Conservation (phyloP, 345 rosid species). For the Erucastrum elatum region DNA sequence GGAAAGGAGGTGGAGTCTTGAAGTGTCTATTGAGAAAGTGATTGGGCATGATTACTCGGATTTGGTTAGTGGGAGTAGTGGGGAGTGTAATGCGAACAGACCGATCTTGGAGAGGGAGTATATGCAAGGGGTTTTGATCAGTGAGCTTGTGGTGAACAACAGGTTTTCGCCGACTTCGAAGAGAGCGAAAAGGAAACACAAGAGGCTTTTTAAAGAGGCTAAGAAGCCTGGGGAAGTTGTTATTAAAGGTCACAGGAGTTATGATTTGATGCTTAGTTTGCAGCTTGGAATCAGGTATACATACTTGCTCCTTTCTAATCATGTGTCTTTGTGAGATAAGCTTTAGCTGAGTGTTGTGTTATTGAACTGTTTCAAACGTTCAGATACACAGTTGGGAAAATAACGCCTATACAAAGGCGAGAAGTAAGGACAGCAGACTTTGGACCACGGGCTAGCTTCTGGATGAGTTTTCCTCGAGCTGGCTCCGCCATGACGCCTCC, state of each 20-base stretch:
- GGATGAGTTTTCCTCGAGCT: slow-evolving; percentile 92
- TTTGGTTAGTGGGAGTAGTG: slow-evolving; percentile 49
- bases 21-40: slow-evolving; percentile 93
- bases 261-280: slow-evolving; percentile 92
- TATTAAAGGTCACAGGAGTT: slow-evolving; percentile 95
- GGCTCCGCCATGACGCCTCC: slow-evolving; percentile 93
- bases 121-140: slow-evolving; percentile 95
- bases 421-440: slow-evolving; percentile 89
- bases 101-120: slow-evolving; percentile 92
- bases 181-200: slow-evolving; percentile 70
- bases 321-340: slow-evolving; percentile 10
- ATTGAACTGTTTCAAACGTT: slow-evolving; percentile 26
- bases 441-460: slow-evolving; percentile 94
- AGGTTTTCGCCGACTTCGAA: slow-evolving; percentile 70
- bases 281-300: slow-evolving; percentile 92
- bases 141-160: slow-evolving; percentile 75
- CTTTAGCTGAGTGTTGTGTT: slow-evolving; percentile 10
- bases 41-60: slow-evolving; percentile 79
- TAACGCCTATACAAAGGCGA: slow-evolving; percentile 88
- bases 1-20: slow-evolving; percentile 97
- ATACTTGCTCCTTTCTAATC: slow-evolving; percentile 28
- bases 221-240: slow-evolving; percentile 94
- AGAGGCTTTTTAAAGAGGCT: slow-evolving; percentile 70
- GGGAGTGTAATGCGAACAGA: slow-evolving; percentile 41
- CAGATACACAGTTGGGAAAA: slow-evolving; percentile 97